These are phyloP conservation scores for Carex sylvatica DNA, from an alignment of 202 grass and related monocot species.

Conservation along the genomic window DNA sequence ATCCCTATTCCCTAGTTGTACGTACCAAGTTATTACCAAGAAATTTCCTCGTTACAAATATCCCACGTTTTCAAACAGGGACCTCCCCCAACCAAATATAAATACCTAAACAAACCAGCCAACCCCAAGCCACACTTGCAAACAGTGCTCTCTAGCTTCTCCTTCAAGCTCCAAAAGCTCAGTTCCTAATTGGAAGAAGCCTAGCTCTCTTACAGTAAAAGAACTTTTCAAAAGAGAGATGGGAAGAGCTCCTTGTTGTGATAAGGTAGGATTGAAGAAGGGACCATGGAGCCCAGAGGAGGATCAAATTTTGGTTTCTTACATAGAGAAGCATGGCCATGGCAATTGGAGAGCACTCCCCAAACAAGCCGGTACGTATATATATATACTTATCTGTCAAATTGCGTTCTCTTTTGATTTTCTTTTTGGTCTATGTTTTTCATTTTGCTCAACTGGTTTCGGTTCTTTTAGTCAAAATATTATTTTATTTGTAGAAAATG, in stretches of 20 bases:
- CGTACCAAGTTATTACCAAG: background rate
- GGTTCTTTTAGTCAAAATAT: background rate
- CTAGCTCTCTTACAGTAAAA: background rate
- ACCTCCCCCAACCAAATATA: background rate
- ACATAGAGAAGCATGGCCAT: constrained; percentile 71
- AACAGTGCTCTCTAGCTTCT: background rate
- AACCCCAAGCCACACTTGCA: background rate
- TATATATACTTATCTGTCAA: background rate
- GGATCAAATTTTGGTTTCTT: constrained; percentile 56
- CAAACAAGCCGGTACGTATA: constrained; percentile 48
- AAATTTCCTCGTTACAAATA: background rate
- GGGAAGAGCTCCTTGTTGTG: constrained; percentile 86
- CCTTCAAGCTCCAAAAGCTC: constrained; percentile 29
- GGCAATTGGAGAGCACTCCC: constrained; percentile 87
- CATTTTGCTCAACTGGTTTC: background rate
- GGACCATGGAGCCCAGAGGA: constrained; percentile 84
- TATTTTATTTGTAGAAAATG: background rate
- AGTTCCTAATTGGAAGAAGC: background rate
- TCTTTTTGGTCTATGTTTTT: background rate
- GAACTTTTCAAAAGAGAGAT: constrained; percentile 24
- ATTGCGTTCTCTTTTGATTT: background rate
- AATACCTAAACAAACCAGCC: background rate
- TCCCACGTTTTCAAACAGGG: background rate
- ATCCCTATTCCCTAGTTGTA: background rate
- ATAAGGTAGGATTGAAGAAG: constrained; percentile 72